Base-by-base conservation (phyloP, 805 yeast species). In the Soucietia sequanensis region DNA sequence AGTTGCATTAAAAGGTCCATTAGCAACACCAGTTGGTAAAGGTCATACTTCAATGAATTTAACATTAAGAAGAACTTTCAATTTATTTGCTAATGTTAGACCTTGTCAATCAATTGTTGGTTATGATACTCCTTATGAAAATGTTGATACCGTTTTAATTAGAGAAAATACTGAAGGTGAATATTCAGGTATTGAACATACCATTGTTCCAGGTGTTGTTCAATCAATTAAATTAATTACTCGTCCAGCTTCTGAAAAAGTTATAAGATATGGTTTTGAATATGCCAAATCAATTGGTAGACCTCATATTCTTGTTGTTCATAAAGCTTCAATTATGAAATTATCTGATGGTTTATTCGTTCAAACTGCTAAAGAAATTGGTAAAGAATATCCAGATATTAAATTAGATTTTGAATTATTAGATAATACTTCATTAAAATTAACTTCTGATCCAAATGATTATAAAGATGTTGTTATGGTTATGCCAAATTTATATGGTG, bases 161-260 rank as follows among this genome's bases (percentile, higher is more conserved):
- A 89, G 99, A 79, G 99, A 93, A 75, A 93, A 93, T 81, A 91
- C 99, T 48, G 98, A 93, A 70, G 99, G 99, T 76, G 99, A 91
- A 72, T 91, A 91, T 75, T 90, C 97, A 21, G 99, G 99, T 72
- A 90, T 93, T 54, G 99, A 93, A 76, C 99, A 93, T 75, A 84
- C 88, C 46, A 89, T 93, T 47, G 95, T 89, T 38, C 97, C 97
- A 47, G 99, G 99, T 60, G 98, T 93, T 37, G 97, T 93, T 35
- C 98, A 93, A 75, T 86, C 96, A 45, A 91, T 91, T 72, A 93
- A 93, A 74, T 79, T 93, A 66, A 93, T 93, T 75, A 93, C 99
- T 58, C 84, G 83, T 61, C 89, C 87, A 39, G 98, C 98, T 39
- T 87, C 96, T 40, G 96, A 89, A 71, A 87, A 95, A 67, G 97